A percentile compares a stretch with the other conserved stretches of the same genome.
phyloP scores from a whole-genome alignment of 306 rosid genomes.

The Trichosanthes truncata region DNA sequence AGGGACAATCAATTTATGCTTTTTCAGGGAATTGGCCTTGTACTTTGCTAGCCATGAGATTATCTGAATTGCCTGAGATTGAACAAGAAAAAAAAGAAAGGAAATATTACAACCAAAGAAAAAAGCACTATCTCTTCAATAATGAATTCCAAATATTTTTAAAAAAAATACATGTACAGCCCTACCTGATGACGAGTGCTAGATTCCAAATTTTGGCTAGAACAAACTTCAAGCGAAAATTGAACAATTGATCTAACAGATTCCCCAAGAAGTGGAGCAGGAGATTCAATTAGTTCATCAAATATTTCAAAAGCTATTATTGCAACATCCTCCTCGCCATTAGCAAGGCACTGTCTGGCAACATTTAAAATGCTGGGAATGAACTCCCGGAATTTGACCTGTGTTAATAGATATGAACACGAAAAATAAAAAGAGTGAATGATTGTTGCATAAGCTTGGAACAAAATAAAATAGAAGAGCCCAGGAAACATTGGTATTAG shows the following conservation, averaged over 20 bases:
- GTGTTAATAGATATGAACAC: slow-evolving; percentile 6
- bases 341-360: slow-evolving; percentile 89
- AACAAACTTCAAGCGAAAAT: slow-evolving; percentile 97
- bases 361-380: slow-evolving; percentile 96
- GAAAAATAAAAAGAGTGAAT: background rate
- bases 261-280: slow-evolving; percentile 98
- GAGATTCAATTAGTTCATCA: slow-evolving; percentile 97
- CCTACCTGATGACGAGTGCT: slow-evolving; percentile 96
- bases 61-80: slow-evolving; percentile 80
- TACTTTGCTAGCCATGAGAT: slow-evolving; percentile 96
- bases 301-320: slow-evolving; percentile 93
- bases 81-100: slow-evolving; percentile 17
- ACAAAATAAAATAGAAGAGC: background rate
- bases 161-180: slow-evolving; percentile 1
- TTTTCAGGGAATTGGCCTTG: slow-evolving; percentile 74
- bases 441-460: background rate
- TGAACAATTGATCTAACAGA: slow-evolving; percentile 94
- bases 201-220: slow-evolving; percentile 79
- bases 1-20: slow-evolving; percentile 76
- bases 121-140: background rate
- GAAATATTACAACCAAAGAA: slow-evolving; percentile 9
- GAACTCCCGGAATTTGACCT: slow-evolving; percentile 91
- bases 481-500: background rate
- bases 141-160: background rate
- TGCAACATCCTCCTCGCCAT: slow-evolving; percentile 97